Evolutionary conservation across 441 rosid species (phyloP), one percentile per base, ranked within the genome.

Genomic region (Gossypium gossypioides): DNA sequence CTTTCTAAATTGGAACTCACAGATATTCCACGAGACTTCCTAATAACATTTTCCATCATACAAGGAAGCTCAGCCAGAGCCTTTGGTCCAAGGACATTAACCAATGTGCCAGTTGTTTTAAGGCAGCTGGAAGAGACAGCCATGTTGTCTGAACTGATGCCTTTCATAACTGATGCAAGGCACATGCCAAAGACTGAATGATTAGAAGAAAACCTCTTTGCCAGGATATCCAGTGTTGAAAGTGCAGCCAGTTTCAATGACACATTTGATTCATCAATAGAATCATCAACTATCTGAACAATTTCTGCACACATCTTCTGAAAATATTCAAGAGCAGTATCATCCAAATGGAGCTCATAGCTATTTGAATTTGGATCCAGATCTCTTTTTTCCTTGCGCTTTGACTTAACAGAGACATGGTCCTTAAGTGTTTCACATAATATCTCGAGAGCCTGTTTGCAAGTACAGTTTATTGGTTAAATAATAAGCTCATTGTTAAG

Each of bases 71-170:
- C 94, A 69, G 77, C 50, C 29, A 96, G 85, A 54, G 98, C 96
- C 84, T 84, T 91, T 60, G 91, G 87, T 69, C 98, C 99, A 78
- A 93, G 89, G 72, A 89, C 91, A 85, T 87, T 85, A 75, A 93
- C 82, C 74, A 96, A 75, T 72, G 96, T 88, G 75, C 91, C 94
- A 57, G 88, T 80, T 46, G 98, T 80, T 55, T 85, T 88, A 50
- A 96, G 92, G 78, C 92, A 90, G 85, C 91, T 82, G 74, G 96
- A 88, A 72, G 97, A 88, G 62, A 93, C 70, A 21, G 82, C 89
- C 79, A 83, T 74, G 79, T 84, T 80, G 51, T 51, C 74, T 6
- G 97, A 96, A 73, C 80, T 72, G 80, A 93, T 88, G 79, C 87
- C 84, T 81, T 77, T 80, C 27, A 87, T 77, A 71, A 93, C 81